These are phyloP conservation scores for Hypocrella siamensis DNA, from an alignment of 2,329 filamentous ascomycete genomes.

Conservation along the genomic window DNA sequence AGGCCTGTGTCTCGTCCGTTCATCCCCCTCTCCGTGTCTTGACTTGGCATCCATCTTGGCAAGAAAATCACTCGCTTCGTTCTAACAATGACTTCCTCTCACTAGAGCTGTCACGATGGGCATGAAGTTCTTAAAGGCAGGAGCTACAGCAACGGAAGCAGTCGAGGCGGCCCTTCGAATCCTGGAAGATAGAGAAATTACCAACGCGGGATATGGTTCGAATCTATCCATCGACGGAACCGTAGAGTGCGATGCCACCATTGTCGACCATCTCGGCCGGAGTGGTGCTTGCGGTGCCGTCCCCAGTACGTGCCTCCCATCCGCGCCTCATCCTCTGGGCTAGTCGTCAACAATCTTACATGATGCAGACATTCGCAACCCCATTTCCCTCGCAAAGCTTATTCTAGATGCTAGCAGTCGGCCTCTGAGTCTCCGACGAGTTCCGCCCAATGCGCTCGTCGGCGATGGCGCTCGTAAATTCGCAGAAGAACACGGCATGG, in stretches of 20 bases:
- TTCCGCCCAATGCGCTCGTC: slow-evolving; percentile 84
- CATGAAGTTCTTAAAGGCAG: slow-evolving; percentile 66
- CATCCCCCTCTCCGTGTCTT: not conserved
- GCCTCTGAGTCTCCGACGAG: slow-evolving; percentile 68
- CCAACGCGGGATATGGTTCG: slow-evolving; percentile 91
- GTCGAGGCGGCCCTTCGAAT: slow-evolving; percentile 78
- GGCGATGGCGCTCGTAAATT: slow-evolving; percentile 78
- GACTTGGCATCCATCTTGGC: not conserved
- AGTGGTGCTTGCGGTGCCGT: slow-evolving; percentile 91
- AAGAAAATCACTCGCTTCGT: slow-evolving; percentile 1
- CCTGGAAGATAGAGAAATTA: slow-evolving; percentile 88
- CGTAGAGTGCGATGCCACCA: slow-evolving; percentile 87
- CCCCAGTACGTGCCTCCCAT: slow-evolving; percentile 47
- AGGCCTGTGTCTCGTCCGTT: slow-evolving; percentile 74
- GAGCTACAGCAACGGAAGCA: slow-evolving; percentile 70
- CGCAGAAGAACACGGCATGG: slow-evolving; percentile 62
- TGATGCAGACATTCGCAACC: slow-evolving; percentile 69
- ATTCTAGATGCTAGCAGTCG: slow-evolving; percentile 65
- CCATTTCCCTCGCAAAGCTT: slow-evolving; percentile 70
- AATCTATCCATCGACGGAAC: slow-evolving; percentile 81
- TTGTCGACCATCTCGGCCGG: slow-evolving; percentile 79
- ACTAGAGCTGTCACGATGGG: slow-evolving; percentile 70
- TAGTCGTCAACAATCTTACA: not conserved
- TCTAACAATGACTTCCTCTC: no score
- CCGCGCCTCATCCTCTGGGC: not conserved